A percentile compares a stretch with the other conserved stretches of the same genome.
phyloP scores from a whole-genome alignment of 2,329 filamentous ascomycete genomes.

The Xylaria digitata region DNA sequence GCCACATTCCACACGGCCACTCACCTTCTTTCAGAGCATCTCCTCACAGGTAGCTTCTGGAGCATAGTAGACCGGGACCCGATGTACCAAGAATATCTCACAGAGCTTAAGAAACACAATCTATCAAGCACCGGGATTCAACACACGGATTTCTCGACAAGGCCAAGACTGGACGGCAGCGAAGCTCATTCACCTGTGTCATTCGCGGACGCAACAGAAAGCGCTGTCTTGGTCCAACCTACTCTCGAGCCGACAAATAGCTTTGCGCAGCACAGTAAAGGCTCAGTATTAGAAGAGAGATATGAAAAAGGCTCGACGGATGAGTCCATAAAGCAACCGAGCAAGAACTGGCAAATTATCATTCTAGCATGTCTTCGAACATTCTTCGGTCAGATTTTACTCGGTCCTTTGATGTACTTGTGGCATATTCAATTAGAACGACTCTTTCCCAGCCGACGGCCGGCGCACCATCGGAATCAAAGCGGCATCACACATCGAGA shows the following conservation, averaged over 20 bases:
- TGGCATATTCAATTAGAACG: slow-evolving; percentile 1
- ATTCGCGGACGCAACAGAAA: neutral
- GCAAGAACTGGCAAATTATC: neutral
- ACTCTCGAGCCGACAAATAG: neutral
- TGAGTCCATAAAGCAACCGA: neutral
- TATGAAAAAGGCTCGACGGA: no score
- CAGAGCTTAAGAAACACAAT: neutral
- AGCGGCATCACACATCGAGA: neutral
- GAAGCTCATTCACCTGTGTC: neutral
- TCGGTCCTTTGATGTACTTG: neutral
- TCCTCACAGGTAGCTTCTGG: neutral
- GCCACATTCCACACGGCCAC: neutral
- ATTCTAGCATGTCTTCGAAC: neutral
- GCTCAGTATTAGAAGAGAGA: neutral
- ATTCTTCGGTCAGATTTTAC: neutral
- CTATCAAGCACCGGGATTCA: neutral
- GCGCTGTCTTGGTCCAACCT: neutral
- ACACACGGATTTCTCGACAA: neutral
- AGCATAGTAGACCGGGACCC: neutral
- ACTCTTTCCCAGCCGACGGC: neutral
- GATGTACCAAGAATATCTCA: neutral
- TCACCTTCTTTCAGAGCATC: neutral
- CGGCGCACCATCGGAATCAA: neutral
- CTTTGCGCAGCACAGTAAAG: neutral
- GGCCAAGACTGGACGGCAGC: neutral